phyloP scores from a whole-genome alignment of 2,329 filamentous ascomycete genomes.

The Phialophora expanda region DNA sequence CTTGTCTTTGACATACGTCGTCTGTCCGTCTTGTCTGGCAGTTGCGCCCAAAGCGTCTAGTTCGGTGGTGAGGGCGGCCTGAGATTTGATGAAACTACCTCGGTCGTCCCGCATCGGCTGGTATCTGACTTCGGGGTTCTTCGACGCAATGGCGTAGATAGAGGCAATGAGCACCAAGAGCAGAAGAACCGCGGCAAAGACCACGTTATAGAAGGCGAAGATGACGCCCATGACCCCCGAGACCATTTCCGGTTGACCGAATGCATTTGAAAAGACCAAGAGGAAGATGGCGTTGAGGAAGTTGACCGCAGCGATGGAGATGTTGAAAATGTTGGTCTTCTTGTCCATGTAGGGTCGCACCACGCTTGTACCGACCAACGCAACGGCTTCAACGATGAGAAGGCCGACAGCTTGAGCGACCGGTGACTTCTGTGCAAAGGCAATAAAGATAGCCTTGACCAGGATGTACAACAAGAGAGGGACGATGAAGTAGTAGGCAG shows the following conservation, averaged over 20 bases:
- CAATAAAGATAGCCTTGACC: constrained; percentile 89
- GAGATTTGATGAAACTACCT: constrained; percentile 96
- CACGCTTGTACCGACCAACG: constrained; percentile 77
- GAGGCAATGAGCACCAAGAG: constrained; percentile 81
- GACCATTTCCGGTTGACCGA: constrained; percentile 81
- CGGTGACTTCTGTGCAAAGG: constrained; percentile 72
- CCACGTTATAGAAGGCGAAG: constrained; percentile 85
- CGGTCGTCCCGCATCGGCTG: constrained; percentile 96
- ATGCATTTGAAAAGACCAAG: constrained; percentile 84
- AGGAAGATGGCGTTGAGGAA: constrained; percentile 90
- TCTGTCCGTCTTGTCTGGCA: constrained; percentile 77
- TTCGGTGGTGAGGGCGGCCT: constrained; percentile 83
- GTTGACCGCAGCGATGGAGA: constrained; percentile 86
- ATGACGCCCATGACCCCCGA: constrained; percentile 87
- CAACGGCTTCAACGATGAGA: constrained; percentile 78
- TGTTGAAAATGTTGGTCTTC: constrained; percentile 96
- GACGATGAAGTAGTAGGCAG: constrained; percentile 93
- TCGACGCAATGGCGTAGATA: constrained; percentile 79
- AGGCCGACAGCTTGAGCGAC: constrained; percentile 80
- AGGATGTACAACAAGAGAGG: constrained; percentile 77
- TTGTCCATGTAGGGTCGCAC: constrained; percentile 98
- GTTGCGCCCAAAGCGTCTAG: constrained; percentile 88
- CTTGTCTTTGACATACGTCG: constrained; percentile 60
- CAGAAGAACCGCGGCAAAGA: constrained; percentile 79
- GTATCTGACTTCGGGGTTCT: constrained; percentile 93